Base-by-base conservation (phyloP, 768 basidiomycete genomes). In the Suillus cothurnatus region DNA sequence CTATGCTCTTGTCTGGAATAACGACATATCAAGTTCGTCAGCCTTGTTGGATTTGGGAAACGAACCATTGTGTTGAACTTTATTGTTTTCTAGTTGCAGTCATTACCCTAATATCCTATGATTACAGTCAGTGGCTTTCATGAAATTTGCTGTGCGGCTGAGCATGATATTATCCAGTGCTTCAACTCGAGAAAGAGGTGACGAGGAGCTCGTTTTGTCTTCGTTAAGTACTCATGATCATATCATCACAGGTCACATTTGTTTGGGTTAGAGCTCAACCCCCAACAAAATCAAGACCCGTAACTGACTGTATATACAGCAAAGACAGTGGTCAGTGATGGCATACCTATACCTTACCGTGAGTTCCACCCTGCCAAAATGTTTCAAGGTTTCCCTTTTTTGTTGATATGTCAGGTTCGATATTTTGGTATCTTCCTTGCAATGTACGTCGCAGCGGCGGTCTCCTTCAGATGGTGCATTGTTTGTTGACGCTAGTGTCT, bases 131-230 rank as follows among this genome's bases (percentile, higher is more conserved):
- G 58, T 59, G 3, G 19, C 15, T 28, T 59, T 31, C 39, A 41
- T 28, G 19, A 41, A 14, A 19, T 6, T 41, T 59, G 58, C 4
- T 21, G 6, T 41, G 11, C 12, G 0, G 39, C 26, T 31, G 58
- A 59, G 1, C 28, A 9, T 41, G 1, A 38, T 19, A 28, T 14
- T 8, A 21, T 31, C 28, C 14, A 59, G 58, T 59, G 6, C 38
- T 59, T 21, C 41, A 41, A 12, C n/a, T 59, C 6, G 58, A 59
- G 19, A 59, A 59, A 41, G 58, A 59, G 58, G 58, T 59, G 41
- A 28, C 21, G 28, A 4, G 26, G 17, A 31, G 26, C 19, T 28
- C 6, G 1, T 21, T 28, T 14, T 28, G 6, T 41, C 17, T 14
- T 43, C 12, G 58, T 41, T 39, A 12, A 59, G 26, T 14, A 39